A percentile compares a stretch with the other conserved stretches of the same genome.
These are phyloP conservation scores for Citrus mangshanensis DNA, from an alignment of 345 rosid genomes.

Conservation along the genomic window DNA sequence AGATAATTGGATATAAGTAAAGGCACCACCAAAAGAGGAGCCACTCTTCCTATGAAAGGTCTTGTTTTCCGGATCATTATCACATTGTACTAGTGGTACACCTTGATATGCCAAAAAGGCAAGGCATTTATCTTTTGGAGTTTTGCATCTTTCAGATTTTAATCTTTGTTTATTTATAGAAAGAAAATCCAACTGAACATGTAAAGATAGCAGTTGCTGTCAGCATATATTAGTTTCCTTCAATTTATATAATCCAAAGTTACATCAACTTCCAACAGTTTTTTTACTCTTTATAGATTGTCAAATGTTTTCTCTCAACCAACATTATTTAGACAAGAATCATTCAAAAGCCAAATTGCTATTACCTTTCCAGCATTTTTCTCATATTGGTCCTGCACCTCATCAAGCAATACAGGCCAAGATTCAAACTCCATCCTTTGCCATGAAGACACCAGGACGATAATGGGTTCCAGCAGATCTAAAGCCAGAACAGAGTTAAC, in stretches of 20 bases:
- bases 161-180: background rate
- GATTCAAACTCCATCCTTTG: slow-evolving; percentile 81
- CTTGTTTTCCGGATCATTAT: background rate
- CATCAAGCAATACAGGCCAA: slow-evolving; percentile 86
- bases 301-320: background rate
- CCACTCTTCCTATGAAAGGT: background rate
- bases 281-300: background rate
- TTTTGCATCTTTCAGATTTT: background rate
- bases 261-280: background rate
- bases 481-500: slow-evolving; percentile 14
- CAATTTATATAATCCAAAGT: background rate
- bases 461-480: slow-evolving; percentile 72
- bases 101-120: background rate
- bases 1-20: background rate
- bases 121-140: background rate
- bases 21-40: background rate
- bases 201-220: background rate
- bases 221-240: background rate
- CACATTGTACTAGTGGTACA: background rate
- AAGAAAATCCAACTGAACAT: background rate
- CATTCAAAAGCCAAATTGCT: background rate
- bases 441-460: slow-evolving; percentile 65
- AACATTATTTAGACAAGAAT: background rate
- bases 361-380: slow-evolving; percentile 76
- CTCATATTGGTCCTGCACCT: slow-evolving; percentile 78